phyloP scores from a whole-genome alignment of 2,329 filamentous ascomycete species.

The Scolecobasidium constrictum region DNA sequence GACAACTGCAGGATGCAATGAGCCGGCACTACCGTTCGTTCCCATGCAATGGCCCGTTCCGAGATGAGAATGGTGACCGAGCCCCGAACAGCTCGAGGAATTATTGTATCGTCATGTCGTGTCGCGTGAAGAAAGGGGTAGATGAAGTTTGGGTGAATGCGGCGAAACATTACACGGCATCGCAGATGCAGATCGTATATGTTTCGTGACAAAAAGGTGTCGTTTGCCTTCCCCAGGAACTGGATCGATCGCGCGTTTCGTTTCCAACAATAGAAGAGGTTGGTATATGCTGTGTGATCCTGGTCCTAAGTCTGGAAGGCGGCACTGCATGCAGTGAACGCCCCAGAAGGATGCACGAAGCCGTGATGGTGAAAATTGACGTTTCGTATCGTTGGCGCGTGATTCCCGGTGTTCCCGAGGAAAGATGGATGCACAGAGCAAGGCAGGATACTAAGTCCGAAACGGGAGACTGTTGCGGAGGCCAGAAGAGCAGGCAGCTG shows the following conservation, averaged over 20 bases:
- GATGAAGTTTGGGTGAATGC: background rate
- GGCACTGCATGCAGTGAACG: background rate
- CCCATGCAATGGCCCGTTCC: background rate
- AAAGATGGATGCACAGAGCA: too few species aligned
- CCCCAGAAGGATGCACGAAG: background rate
- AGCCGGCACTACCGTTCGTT: too few species aligned
- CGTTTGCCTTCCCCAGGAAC: background rate
- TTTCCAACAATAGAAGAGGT: too few species aligned
- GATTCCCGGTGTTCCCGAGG: too few species aligned
- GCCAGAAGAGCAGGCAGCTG: conserved; percentile 4
- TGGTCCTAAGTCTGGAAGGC: background rate
- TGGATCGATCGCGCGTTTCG: background rate
- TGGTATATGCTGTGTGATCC: too few species aligned
- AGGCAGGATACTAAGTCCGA: background rate
- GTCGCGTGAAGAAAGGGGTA: background rate
- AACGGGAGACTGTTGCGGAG: background rate
- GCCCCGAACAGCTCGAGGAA: background rate
- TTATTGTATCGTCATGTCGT: background rate
- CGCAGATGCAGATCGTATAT: conserved; percentile 4
- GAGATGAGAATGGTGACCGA: background rate
- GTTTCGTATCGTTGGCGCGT: too few species aligned
- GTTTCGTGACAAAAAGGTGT: conserved; percentile 1
- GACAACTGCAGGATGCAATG: too few species aligned
- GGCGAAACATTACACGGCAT: conserved; percentile 8
- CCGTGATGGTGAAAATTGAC: too few species aligned